Percentiles rank a stretch among this genome's conserved stretches.
Evolutionary conservation across 2,329 filamentous ascomycete species (phyloP).

Genomic region (Phaeophleospora eucalypticola): DNA sequence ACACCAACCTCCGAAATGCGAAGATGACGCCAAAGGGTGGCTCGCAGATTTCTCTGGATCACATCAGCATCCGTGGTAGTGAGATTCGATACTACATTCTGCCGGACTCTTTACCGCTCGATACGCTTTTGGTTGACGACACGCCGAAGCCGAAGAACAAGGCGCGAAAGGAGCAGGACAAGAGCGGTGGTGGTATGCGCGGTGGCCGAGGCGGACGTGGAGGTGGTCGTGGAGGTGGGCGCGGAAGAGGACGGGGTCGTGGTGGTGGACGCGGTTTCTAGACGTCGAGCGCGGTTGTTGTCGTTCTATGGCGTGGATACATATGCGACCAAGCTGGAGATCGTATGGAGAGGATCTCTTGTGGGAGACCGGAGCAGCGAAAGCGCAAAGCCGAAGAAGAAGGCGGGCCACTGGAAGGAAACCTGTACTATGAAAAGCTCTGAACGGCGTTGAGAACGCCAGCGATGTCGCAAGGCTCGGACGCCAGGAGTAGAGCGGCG

Average conservation of each 20-base stretch:
- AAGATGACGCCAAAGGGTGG: slow-evolving; percentile 93
- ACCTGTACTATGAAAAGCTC: too few relatives aligned
- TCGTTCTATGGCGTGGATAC: too few relatives aligned
- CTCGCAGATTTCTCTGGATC: slow-evolving; percentile 82
- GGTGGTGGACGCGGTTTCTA: slow-evolving; percentile 25
- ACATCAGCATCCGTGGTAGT: slow-evolving; percentile 93
- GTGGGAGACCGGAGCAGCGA: too few relatives aligned
- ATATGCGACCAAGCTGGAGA: too few relatives aligned
- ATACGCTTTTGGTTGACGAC: slow-evolving; percentile 94
- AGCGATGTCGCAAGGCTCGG: too few relatives aligned
- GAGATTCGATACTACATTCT: slow-evolving; percentile 97
- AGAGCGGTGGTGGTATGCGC: slow-evolving; percentile 39
- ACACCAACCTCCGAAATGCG: slow-evolving; percentile 89
- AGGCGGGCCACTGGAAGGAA: too few relatives aligned
- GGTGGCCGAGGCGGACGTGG: slow-evolving; percentile 48
- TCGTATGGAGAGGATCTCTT: too few relatives aligned
- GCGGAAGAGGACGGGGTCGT: slow-evolving; percentile 30
- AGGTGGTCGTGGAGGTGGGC: slow-evolving; percentile 37
- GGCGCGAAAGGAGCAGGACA: slow-evolving; percentile 77
- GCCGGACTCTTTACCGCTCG: slow-evolving; percentile 88
- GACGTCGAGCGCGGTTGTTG: neutral
- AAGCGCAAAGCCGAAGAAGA: too few relatives aligned
- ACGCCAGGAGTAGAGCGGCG: too few relatives aligned
- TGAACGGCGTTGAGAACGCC: too few relatives aligned
- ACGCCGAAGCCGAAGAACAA: slow-evolving; percentile 99